A percentile compares a stretch with the other conserved stretches of the same genome.
phyloP scores from a whole-genome alignment of 1,284 basidiomycete species.

The Takashimella koratensis region DNA sequence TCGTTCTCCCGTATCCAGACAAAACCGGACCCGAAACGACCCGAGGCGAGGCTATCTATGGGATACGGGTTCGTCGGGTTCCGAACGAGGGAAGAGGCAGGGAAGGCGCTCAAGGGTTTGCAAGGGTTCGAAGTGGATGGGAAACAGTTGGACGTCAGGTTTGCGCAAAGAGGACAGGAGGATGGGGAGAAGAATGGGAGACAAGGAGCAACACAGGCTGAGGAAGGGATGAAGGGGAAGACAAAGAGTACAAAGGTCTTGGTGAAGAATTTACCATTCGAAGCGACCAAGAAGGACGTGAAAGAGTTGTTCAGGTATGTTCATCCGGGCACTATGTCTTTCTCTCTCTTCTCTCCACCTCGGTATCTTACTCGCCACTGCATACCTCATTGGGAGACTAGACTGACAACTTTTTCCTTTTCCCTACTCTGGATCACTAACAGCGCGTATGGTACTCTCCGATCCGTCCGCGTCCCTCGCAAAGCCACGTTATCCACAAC shows the following conservation, averaged over 20 bases:
- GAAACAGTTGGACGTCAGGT: slow-evolving; percentile 76
- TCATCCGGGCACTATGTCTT: slow-evolving; percentile 8
- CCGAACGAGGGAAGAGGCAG: slow-evolving; percentile 67
- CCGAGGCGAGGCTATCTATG: slow-evolving; percentile 69
- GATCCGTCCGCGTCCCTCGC: slow-evolving; percentile 81
- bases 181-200: slow-evolving; percentile 54
- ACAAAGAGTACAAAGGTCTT: slow-evolving; percentile 78
- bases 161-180: slow-evolving; percentile 78
- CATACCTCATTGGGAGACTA: not conserved
- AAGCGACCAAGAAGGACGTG: slow-evolving; percentile 89
- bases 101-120: slow-evolving; percentile 71
- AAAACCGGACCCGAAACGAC: slow-evolving; percentile 77
- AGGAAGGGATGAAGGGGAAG: slow-evolving; percentile 40
- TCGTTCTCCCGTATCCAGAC: slow-evolving; percentile 87
- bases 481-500: slow-evolving; percentile 73
- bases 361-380: not conserved
- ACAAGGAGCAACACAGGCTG: slow-evolving; percentile 29
- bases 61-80: slow-evolving; percentile 97
- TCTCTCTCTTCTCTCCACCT: not conserved
- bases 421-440: too few relatives aligned
- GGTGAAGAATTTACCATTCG: slow-evolving; percentile 97
- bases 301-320: slow-evolving; percentile 78
- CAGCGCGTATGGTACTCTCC: slow-evolving; percentile 86
- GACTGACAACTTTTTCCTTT: too few relatives aligned
- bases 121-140: slow-evolving; percentile 83